These are phyloP conservation scores for Tetracladium maxilliforme DNA, from an alignment of 2,329 filamentous ascomycete species.

Conservation along the genomic window DNA sequence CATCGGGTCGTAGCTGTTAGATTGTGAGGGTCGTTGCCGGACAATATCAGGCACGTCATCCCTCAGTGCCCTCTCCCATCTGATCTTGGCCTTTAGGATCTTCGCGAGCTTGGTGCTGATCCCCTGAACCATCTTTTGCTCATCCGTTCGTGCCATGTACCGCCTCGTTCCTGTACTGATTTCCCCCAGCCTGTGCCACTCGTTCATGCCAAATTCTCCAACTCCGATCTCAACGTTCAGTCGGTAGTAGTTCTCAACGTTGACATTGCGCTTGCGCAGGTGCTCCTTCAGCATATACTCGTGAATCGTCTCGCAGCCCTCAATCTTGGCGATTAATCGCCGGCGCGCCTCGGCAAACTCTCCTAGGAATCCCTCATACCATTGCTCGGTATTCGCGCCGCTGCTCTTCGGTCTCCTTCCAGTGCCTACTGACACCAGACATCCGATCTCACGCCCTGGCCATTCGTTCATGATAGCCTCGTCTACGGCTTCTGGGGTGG, in stretches of 20 bases:
- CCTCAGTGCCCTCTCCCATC: constrained; percentile 44
- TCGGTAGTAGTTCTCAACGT: constrained; percentile 81
- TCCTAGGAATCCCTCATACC: constrained; percentile 90
- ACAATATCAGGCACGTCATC: constrained; percentile 26
- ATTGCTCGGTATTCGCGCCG: constrained; percentile 60
- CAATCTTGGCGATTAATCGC: constrained; percentile 79
- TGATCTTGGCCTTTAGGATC: constrained; percentile 65
- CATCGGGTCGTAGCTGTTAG: constrained; percentile 24
- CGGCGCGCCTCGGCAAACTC: constrained; percentile 84
- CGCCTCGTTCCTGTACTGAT: constrained; percentile 85
- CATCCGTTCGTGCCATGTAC: constrained; percentile 60
- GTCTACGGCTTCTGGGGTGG: constrained; percentile 69
- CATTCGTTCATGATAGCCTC: constrained; percentile 88
- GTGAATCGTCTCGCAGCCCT: constrained; percentile 86
- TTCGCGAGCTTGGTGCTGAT: constrained; percentile 71
- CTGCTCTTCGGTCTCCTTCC: constrained; percentile 59
- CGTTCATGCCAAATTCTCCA: constrained; percentile 97
- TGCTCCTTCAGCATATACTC: constrained; percentile 72
- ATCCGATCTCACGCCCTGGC: constrained; percentile 83
- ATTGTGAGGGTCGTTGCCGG: constrained; percentile 18
- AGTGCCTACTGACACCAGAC: constrained; percentile 89
- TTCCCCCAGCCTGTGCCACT: constrained; percentile 86
- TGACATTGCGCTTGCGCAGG: constrained; percentile 63
- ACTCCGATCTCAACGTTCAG: constrained; percentile 96
- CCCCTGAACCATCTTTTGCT: constrained; percentile 64